Base-by-base conservation (phyloP, 2,329 filamentous ascomycete genomes). In the Colletotrichum navitas region DNA sequence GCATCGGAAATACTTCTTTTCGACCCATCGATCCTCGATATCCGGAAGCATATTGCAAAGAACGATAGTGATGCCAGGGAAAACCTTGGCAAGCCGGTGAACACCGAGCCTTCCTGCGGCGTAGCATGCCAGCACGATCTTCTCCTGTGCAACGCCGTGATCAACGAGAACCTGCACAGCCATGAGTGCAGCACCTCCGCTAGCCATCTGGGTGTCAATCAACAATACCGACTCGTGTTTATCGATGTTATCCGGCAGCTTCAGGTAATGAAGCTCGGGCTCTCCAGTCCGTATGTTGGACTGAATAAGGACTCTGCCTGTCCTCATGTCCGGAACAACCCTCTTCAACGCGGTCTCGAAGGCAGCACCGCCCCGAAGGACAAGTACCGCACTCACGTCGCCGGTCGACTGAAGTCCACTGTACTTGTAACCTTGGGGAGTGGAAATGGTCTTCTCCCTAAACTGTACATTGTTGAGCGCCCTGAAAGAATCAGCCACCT, bases 111-210 rank as follows among this genome's bases (percentile, higher is more conserved):
- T 91, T 11, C 95, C 95, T 4, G 95, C 95, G 74, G 94, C 92
- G 79, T 97, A 98, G 4, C 95, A 97, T 49, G 97, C 95, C 79
- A 98, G 92, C 43, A 98, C 93, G 74, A 99, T 97, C 74, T 88
- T 91, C 56, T 94, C 89, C 78, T 96, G 91, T 7, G 89, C 84
- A 8, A 98, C 95, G 14, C 96, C 96, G 78, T 98, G 95, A 80
- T 99, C 96, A 21, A 97, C 90, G 64, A 99, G 85, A n/a, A 98
- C 94, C 78, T 96, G 93, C 52, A 98, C 95, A 0, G 96, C 94
- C 96, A 99, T 99, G 69, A 99, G 84, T 1, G 89, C 90, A 21
- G 90, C 89, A 45, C 95, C 95, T 54, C 96, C 96, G 73, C 92
- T 95, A 34, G 94, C 94, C 93, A 98, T 98, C 79, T 99, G 96